Percentiles rank a stretch among this genome's conserved stretches.
Conservation (phyloP, 2,329 filamentous ascomycete species). For the Scedosporium boydii region DNA sequence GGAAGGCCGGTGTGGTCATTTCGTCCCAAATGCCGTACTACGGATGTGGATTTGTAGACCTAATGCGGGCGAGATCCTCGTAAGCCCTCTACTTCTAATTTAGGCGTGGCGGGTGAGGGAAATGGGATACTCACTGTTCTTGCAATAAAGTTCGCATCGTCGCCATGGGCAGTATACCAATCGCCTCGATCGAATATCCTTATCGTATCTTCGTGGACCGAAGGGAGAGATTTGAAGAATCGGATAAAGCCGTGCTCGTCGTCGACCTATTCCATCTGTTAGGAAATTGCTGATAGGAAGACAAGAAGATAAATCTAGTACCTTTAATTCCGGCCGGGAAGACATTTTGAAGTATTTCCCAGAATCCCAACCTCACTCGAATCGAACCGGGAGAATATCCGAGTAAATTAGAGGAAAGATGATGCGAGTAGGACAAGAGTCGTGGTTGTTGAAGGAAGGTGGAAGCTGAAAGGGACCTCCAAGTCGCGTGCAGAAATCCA, state of each 20-base stretch:
- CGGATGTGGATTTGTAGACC: constrained; percentile 97
- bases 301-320: constrained; percentile 18
- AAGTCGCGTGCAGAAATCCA: neutral
- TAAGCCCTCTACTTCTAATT: neutral
- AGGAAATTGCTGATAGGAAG: neutral
- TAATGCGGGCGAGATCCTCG: constrained; percentile 18
- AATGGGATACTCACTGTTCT: constrained; percentile 45
- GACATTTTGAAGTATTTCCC: constrained; percentile 44
- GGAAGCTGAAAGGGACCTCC: neutral
- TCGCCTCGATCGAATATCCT: constrained; percentile 91
- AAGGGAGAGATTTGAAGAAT: constrained; percentile 81
- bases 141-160: constrained; percentile 77
- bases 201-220: constrained; percentile 63
- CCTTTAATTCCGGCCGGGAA: constrained; percentile 64
- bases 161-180: constrained; percentile 89
- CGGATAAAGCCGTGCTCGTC: constrained; percentile 96
- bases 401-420: neutral
- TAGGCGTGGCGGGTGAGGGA: neutral
- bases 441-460: neutral
- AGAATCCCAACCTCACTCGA: neutral
- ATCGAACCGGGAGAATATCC: neutral
- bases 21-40: constrained; percentile 80
- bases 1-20: constrained; percentile 75
- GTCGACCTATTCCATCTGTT: constrained; percentile 55
- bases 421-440: neutral